A percentile compares a stretch with the other conserved stretches of the same genome.
Evolutionary conservation across 345 rosid species (phyloP).

Genomic region (Melaleuca alternifolia): DNA sequence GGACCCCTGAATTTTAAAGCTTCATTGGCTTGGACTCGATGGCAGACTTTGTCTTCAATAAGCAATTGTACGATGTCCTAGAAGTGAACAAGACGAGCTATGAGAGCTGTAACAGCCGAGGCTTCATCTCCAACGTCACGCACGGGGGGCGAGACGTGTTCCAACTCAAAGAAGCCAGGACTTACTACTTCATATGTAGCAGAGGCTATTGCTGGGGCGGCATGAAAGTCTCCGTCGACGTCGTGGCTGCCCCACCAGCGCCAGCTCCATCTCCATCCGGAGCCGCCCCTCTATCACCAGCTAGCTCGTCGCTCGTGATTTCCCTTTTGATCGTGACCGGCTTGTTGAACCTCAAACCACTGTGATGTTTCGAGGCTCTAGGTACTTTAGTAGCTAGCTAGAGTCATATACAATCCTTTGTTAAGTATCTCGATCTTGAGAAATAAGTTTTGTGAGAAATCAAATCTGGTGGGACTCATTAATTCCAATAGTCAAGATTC

Average conservation of each 20-base stretch:
- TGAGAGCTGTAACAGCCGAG: conserved; percentile 28
- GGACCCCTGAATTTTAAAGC: background rate
- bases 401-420: background rate
- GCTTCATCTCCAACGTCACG: conserved; percentile 38
- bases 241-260: conserved; percentile 7
- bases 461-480: background rate
- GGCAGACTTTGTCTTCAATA: conserved; percentile 29
- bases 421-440: background rate
- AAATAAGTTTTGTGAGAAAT: background rate
- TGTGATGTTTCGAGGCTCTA: background rate
- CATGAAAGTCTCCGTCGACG: conserved; percentile 35
- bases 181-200: conserved; percentile 44
- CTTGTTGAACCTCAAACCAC: background rate
- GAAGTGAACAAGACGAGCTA: conserved; percentile 61
- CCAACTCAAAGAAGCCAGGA: conserved; percentile 30
- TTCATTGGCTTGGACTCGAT: background rate
- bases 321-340: background rate
- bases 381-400: background rate
- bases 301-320: background rate
- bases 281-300: background rate
- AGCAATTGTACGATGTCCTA: conserved; percentile 36
- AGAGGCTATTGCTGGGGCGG: conserved; percentile 56
- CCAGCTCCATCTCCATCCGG: background rate
- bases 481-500: background rate
- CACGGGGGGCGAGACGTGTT: conserved; percentile 50